Percentiles rank a stretch among this genome's conserved stretches.
These are phyloP conservation scores for Collybiopsis luxurians DNA, from an alignment of 768 basidiomycete genomes.

Conservation along the genomic window DNA sequence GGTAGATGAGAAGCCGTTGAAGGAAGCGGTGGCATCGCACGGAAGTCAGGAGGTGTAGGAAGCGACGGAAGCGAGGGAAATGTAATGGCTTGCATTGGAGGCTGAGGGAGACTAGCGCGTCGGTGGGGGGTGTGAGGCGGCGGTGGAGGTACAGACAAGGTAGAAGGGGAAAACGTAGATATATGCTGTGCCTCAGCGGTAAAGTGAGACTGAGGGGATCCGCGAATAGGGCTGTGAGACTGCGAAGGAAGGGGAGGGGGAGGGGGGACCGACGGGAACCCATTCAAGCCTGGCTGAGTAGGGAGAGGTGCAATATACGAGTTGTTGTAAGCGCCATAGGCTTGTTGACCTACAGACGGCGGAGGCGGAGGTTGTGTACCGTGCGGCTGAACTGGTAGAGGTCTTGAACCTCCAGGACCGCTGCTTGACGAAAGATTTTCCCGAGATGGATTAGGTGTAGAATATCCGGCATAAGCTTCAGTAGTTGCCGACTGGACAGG, in stretches of 20 bases:
- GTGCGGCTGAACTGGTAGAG: conserved; percentile 40
- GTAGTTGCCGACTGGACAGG: conserved; percentile 31
- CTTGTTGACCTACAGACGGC: not conserved
- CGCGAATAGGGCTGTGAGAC: conserved; percentile 7
- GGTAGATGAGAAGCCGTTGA: conserved; percentile 8
- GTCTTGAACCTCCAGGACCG: conserved; percentile 34
- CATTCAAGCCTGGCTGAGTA: not conserved
- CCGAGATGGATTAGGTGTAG: conserved; percentile 28
- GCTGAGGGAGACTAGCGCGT: conserved; percentile 10
- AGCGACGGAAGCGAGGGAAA: conserved; percentile 5
- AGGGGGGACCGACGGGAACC: not conserved
- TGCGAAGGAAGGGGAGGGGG: conserved; percentile 15
- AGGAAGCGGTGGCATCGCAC: not conserved
- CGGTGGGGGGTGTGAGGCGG: conserved; percentile 2
- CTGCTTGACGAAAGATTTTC: conserved; percentile 23
- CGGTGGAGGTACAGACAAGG: not conserved
- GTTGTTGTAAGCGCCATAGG: not conserved
- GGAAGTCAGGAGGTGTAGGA: conserved; percentile 13
- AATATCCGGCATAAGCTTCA: conserved; percentile 37
- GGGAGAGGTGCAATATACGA: not conserved
- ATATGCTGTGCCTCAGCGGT: conserved; percentile 10
- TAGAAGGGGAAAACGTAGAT: not conserved
- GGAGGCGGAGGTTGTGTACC: not conserved
- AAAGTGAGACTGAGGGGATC: conserved; percentile 18
- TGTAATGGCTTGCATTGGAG: conserved; percentile 1